Evolutionary conservation across 106 monocot genomes (phyloP), one percentile per base, ranked within the genome.

Genomic region (Dactylorhiza incarnata): DNA sequence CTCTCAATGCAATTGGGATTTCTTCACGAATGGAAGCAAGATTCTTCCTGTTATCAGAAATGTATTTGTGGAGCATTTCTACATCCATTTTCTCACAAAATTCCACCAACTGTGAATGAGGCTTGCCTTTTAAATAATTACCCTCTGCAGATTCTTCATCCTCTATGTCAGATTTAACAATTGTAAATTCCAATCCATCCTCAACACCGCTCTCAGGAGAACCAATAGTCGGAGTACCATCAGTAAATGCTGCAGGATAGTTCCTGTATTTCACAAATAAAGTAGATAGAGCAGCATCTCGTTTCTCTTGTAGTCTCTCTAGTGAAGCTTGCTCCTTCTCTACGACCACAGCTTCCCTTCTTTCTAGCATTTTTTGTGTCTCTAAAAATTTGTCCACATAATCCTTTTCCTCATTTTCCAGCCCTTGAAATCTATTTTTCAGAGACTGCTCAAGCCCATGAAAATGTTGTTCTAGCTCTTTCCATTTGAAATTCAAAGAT

Each of bases 21-120:
- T 90, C 90, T 51, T 92, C 92, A 75, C 92, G 95, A 61, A 95
- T 95, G 15, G 85, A 74, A 16, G 84, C 83, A 63, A 95, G 76
- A 67, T 95, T 84, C 72, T 95, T 95, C 11, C 92, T 84, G 55
- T 95, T 95, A 77, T 95, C 95, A 49, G 95, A 95, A 58, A 95
- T 90, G 74, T 70, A 95, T 67, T 85, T 88, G 76, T 92, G 92
- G 44, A 95, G 81, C 20, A 84, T 90, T 67, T 92, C 79, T 45
- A 78, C 88, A 79, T 95, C 86, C 95, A 95, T 95, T 74, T 84
- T 48, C 77, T 83, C 47, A 81, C 95, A 95, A 45, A 95, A 80
- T 26, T 84, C 79, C 45, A 80, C 76, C 24, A 95, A 68, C 65
- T 83, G 76, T 55, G 92, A 81, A 54, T 44, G 61, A 11, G 75